phyloP scores from a whole-genome alignment of 192 early-diverging fungal species.

The Kappamyces sp. region DNA sequence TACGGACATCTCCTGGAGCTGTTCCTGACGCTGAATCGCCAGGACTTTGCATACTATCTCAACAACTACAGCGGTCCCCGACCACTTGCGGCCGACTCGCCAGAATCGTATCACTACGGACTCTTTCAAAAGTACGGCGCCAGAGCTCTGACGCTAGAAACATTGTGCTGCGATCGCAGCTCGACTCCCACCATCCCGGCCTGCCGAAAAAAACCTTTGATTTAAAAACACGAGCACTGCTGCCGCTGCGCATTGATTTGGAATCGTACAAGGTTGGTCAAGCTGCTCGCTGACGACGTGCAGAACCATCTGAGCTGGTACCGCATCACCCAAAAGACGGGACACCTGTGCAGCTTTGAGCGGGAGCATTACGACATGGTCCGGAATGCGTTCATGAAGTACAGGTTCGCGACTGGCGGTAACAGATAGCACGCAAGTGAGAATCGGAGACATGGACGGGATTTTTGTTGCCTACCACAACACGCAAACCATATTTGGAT shows the following conservation, averaged over 20 bases:
- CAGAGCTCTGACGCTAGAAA: slow-evolving; percentile 44
- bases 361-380: slow-evolving; percentile 93
- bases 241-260: slow-evolving; percentile 76
- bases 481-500: slow-evolving; percentile 84
- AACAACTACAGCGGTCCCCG: slow-evolving; percentile 24
- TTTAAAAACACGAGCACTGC: slow-evolving; percentile 81
- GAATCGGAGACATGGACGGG: slow-evolving; percentile 94
- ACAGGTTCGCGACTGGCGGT: slow-evolving; percentile 35
- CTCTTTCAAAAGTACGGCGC: no score
- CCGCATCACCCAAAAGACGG: slow-evolving; percentile 57
- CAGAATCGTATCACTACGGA: slow-evolving; percentile 66
- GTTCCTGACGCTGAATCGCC: slow-evolving; percentile 63
- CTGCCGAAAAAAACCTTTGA: slow-evolving; percentile 82
- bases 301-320: slow-evolving; percentile 46
- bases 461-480: slow-evolving; percentile 92
- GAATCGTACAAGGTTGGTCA: slow-evolving; percentile 60
- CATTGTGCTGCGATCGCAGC: slow-evolving; percentile 80
- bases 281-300: background rate
- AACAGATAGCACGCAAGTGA: slow-evolving; percentile 69
- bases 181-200: slow-evolving; percentile 75
- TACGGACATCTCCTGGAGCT: slow-evolving; percentile 86
- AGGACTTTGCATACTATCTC: slow-evolving; percentile 63
- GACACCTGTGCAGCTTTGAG: slow-evolving; percentile 76
- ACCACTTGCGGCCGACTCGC: slow-evolving; percentile 23
- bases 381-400: slow-evolving; percentile 85